phyloP scores from a whole-genome alignment of 768 basidiomycete genomes.

The Pulveroboletus sp. region DNA sequence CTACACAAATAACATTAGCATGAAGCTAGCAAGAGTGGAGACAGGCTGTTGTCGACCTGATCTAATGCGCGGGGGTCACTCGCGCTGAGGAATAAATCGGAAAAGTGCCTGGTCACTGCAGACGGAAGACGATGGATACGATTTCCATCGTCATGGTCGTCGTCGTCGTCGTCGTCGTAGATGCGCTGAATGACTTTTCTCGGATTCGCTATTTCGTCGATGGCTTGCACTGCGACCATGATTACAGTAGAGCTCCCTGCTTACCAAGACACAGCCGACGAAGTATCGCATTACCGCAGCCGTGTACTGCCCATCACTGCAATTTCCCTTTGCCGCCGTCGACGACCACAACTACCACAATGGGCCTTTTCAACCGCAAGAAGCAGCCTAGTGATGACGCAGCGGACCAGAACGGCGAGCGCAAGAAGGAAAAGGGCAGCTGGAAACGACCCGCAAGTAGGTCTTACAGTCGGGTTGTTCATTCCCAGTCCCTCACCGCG shows the following conservation, averaged over 20 bases:
- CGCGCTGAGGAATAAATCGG: slow-evolving; percentile 35
- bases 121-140: slow-evolving; percentile 31
- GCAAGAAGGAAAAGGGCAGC: slow-evolving; percentile 78
- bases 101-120: slow-evolving; percentile 45
- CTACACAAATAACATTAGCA: slow-evolving; percentile 30
- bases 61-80: slow-evolving; percentile 25
- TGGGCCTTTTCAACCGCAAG: slow-evolving; percentile 60
- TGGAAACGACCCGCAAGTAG: slow-evolving; percentile 80
- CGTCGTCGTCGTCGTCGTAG: slow-evolving; percentile 29
- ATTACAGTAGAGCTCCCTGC: slow-evolving; percentile 1
- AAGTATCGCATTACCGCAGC: slow-evolving; percentile 5
- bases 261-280: slow-evolving; percentile 10
- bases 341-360: slow-evolving; percentile 24
- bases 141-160: background rate
- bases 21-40: background rate
- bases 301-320: background rate
- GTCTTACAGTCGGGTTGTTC: slow-evolving; percentile 26
- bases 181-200: slow-evolving; percentile 45
- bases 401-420: slow-evolving; percentile 42
- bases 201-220: slow-evolving; percentile 49
- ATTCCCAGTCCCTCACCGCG: slow-evolving; percentile 12
- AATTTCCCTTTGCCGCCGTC: background rate
- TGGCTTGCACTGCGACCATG: slow-evolving; percentile 52
- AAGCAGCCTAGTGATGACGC: slow-evolving; percentile 31
- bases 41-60: slow-evolving; percentile 20